These are phyloP conservation scores for Alternaria ethzedia DNA, from an alignment of 2,329 filamentous ascomycete genomes.

Conservation along the genomic window DNA sequence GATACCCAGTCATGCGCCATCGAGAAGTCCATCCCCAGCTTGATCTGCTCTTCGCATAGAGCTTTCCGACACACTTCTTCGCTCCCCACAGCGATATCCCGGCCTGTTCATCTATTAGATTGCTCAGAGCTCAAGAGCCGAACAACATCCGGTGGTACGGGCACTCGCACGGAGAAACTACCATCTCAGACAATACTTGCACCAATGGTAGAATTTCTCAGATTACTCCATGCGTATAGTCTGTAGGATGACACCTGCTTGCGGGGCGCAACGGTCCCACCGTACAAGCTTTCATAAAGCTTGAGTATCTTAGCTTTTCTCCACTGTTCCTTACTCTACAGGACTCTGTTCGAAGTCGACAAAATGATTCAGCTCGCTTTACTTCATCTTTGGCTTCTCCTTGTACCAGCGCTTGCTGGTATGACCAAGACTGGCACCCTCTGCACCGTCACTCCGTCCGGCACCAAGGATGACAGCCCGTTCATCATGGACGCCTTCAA, in stretches of 20 bases:
- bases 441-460: slow-evolving; percentile 32
- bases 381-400: slow-evolving; percentile 14
- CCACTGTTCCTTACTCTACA: background rate
- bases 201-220: slow-evolving; percentile 3
- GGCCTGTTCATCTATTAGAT: slow-evolving; percentile 1
- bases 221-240: background rate
- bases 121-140: slow-evolving; percentile 7
- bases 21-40: background rate
- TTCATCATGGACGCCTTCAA: slow-evolving; percentile 39
- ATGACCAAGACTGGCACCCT: slow-evolving; percentile 32
- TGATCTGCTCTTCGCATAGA: background rate
- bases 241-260: background rate
- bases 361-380: slow-evolving; percentile 16
- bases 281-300: slow-evolving; percentile 20
- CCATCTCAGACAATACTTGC: background rate
- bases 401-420: slow-evolving; percentile 15
- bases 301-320: slow-evolving; percentile 4
- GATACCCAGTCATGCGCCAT: background rate
- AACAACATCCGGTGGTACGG: background rate
- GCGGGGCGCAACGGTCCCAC: slow-evolving; percentile 9
- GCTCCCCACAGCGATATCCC: background rate
- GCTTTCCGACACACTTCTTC: background rate
- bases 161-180: background rate
- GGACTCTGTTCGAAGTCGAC: background rate
- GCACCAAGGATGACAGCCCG: slow-evolving; percentile 28